A percentile compares a stretch with the other conserved stretches of the same genome.
Conservation (phyloP, 257 asterid genomes). For the Lavandula angustifolia region DNA sequence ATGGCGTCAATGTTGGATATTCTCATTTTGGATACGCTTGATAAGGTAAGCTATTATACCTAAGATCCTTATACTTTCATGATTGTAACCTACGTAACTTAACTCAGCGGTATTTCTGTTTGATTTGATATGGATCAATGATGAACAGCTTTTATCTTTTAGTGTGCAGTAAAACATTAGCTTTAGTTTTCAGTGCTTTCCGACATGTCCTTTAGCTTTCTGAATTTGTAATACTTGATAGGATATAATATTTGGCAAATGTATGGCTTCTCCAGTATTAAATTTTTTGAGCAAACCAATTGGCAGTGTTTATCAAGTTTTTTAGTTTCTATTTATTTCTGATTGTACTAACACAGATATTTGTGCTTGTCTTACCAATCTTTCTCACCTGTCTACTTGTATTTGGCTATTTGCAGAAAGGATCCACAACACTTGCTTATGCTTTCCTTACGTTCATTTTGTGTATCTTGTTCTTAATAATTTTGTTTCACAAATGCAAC, state of each 20-base stretch:
- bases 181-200: constrained; percentile 14
- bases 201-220: neutral
- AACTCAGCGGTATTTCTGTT: constrained; percentile 8
- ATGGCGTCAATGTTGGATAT: constrained; percentile 77
- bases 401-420: constrained; percentile 51
- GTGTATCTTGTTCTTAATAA: constrained; percentile 7
- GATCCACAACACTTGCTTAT: constrained; percentile 91
- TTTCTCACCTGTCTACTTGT: constrained; percentile 22
- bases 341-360: neutral
- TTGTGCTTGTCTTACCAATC: constrained; percentile 7
- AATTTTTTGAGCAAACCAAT: neutral
- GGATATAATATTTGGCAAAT: neutral
- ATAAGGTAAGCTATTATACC: constrained; percentile 61
- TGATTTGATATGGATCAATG: constrained; percentile 7
- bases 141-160: neutral
- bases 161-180: neutral
- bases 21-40: constrained; percentile 85
- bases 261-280: neutral
- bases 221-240: neutral
- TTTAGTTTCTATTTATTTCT: neutral
- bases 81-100: neutral
- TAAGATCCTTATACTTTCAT: constrained; percentile 4
- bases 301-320: constrained; percentile 1
- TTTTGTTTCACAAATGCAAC: constrained; percentile 28
- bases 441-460: constrained; percentile 82